Percentiles rank a stretch among this genome's conserved stretches.
These are phyloP conservation scores for Aegilops tauschii DNA, from an alignment of 176 grass and related monocot species.

Conservation along the genomic window DNA sequence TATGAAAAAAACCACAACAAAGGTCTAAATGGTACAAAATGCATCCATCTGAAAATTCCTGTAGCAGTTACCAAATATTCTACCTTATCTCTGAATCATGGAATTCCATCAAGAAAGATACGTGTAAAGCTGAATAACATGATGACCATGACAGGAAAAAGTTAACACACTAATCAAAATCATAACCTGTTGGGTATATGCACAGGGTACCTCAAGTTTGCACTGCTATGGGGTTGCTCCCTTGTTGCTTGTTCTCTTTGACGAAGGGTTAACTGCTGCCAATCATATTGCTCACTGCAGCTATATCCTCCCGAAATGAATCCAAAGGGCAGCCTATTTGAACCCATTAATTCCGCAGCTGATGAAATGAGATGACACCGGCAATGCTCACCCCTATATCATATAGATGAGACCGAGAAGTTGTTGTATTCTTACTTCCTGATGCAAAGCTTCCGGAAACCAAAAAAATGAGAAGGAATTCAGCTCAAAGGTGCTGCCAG, in stretches of 20 bases:
- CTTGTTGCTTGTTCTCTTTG: constrained; percentile 20
- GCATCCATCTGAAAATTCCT: neutral
- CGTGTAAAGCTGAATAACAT: constrained; percentile 11
- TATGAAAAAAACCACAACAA: too few relatives aligned
- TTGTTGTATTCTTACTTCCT: neutral
- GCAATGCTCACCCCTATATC: neutral
- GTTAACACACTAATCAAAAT: neutral
- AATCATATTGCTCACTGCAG: constrained; percentile 27
- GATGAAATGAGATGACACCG: neutral
- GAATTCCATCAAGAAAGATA: constrained; percentile 1
- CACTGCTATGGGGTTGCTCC: constrained; percentile 8
- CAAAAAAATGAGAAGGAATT: neutral
- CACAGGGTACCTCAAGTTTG: neutral
- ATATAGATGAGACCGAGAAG: neutral
- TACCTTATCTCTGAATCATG: constrained; percentile 18
- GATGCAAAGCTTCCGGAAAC: neutral
- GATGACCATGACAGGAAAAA: constrained; percentile 2
- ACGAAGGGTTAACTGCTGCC: constrained; percentile 23
- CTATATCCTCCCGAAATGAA: constrained; percentile 1
- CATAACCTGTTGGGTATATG: constrained; percentile 27
- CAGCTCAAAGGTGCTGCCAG: neutral
- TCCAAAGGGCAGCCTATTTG: constrained; percentile 30
- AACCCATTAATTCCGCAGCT: constrained; percentile 29
- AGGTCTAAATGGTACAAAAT: neutral
- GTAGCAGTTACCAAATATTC: constrained; percentile 15